Percentiles rank a stretch among this genome's conserved stretches.
Evolutionary conservation across 306 rosid species (phyloP).

Genomic region (Malus orientalis): DNA sequence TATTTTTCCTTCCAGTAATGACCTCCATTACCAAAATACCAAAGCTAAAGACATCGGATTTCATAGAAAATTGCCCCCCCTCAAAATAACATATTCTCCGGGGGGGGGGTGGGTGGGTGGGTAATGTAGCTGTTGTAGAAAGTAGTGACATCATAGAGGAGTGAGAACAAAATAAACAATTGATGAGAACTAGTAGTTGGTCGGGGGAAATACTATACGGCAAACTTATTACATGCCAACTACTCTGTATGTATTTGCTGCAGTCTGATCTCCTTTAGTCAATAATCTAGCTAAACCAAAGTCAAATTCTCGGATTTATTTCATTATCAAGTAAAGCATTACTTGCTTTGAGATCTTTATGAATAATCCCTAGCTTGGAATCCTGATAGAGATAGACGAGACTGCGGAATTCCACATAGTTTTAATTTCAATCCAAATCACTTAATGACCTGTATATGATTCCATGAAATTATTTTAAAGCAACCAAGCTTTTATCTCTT

Average conservation of each 20-base stretch:
- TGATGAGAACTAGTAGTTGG: background rate
- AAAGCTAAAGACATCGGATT: too few relatives aligned
- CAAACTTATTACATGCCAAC: conserved; percentile 50
- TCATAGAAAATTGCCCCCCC: too few relatives aligned
- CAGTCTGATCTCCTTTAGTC: conserved; percentile 28
- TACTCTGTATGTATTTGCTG: conserved; percentile 44
- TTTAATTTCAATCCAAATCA: background rate
- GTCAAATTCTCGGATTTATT: conserved; percentile 42
- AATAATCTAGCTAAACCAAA: conserved; percentile 52
- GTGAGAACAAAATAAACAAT: background rate
- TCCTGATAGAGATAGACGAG: conserved; percentile 19
- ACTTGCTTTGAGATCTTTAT: too few relatives aligned
- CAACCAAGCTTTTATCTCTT: conserved; percentile 5
- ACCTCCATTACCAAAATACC: too few relatives aligned
- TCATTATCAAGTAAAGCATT: too few relatives aligned
- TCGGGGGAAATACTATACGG: background rate
- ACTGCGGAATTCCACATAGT: conserved; percentile 15
- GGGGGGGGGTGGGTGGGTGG: too few relatives aligned
- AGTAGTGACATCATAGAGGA: background rate
- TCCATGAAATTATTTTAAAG: background rate
- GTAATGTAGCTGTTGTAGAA: background rate
- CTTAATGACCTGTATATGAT: background rate
- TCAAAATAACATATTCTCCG: too few relatives aligned
- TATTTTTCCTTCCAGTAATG: too few relatives aligned
- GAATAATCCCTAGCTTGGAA: conserved; percentile 33